Conservation (phyloP, 1,284 basidiomycete species). For the Peniophora sp. region DNA sequence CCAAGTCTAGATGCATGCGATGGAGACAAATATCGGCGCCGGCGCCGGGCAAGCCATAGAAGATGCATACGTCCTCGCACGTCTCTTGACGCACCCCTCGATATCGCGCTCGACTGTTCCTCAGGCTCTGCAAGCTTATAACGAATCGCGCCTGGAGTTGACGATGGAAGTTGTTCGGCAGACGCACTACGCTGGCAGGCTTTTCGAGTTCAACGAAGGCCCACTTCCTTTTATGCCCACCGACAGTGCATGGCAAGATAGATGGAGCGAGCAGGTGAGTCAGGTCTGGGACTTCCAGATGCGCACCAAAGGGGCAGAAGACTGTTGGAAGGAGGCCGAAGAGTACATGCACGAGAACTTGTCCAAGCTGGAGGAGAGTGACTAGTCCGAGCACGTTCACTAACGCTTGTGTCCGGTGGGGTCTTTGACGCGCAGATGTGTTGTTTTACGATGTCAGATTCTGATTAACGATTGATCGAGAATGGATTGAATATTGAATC, state of each 20-base stretch:
- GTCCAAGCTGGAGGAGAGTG: no score
- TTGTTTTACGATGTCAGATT: no score
- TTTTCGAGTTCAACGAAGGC: neutral
- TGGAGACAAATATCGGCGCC: constrained; percentile 54
- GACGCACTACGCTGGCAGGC: neutral
- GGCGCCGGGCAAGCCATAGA: constrained; percentile 60
- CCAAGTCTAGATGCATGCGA: constrained; percentile 42
- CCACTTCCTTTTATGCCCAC: neutral
- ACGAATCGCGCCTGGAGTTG: neutral
- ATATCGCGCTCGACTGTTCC: constrained; percentile 18
- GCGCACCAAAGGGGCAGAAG: neutral
- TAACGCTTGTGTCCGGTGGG: no score
- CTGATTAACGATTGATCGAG: no score
- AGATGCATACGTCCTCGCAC: constrained; percentile 44
- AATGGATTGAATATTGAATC: no score
- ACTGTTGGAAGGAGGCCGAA: neutral
- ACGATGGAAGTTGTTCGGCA: neutral
- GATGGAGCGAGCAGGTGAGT: neutral
- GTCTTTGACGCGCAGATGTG: no score
- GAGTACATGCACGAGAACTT: neutral
- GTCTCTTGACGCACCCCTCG: constrained; percentile 38
- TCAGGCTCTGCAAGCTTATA: neutral
- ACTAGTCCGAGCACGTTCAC: no score
- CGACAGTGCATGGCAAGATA: neutral
- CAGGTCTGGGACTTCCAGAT: neutral